Conservation (phyloP, 148 eudicot species). For the Chenopodium berlandieri region DNA sequence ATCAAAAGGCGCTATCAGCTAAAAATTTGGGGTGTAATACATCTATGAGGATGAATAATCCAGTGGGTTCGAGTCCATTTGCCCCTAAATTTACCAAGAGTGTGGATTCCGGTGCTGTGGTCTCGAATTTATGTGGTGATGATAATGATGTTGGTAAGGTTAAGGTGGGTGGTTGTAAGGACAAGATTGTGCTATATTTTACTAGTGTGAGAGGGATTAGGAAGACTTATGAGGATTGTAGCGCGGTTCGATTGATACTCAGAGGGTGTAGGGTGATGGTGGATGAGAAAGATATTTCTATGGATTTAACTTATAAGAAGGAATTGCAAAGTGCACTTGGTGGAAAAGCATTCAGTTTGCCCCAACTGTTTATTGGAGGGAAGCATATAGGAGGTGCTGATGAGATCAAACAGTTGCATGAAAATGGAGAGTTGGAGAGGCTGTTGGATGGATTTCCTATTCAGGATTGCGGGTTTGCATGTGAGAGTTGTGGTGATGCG, state of each 20-base stretch:
- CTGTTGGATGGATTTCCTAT: slow-evolving; percentile 67
- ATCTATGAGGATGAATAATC: slow-evolving; percentile 18
- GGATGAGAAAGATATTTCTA: slow-evolving; percentile 86
- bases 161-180: slow-evolving; percentile 38
- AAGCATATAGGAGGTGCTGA: slow-evolving; percentile 80
- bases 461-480: slow-evolving; percentile 50
- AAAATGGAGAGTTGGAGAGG: slow-evolving; percentile 65
- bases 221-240: slow-evolving; percentile 89
- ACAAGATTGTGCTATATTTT: slow-evolving; percentile 69
- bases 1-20: slow-evolving; percentile 50
- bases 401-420: slow-evolving; percentile 78
- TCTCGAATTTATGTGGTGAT: neutral
- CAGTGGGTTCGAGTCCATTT: slow-evolving; percentile 28
- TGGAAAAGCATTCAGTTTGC: slow-evolving; percentile 64
- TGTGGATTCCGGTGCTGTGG: slow-evolving; percentile 23
- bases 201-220: slow-evolving; percentile 92
- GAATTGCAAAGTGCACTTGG: slow-evolving; percentile 63
- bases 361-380: slow-evolving; percentile 72
- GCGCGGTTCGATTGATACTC: slow-evolving; percentile 66
- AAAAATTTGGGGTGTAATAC: slow-evolving; percentile 34
- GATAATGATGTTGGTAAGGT: neutral
- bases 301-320: slow-evolving; percentile 74
- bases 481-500: slow-evolving; percentile 81
- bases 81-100: slow-evolving; percentile 1
- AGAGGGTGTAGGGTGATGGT: slow-evolving; percentile 69